Conservation (phyloP, 441 rosid genomes). For the Capsella rubella region DNA sequence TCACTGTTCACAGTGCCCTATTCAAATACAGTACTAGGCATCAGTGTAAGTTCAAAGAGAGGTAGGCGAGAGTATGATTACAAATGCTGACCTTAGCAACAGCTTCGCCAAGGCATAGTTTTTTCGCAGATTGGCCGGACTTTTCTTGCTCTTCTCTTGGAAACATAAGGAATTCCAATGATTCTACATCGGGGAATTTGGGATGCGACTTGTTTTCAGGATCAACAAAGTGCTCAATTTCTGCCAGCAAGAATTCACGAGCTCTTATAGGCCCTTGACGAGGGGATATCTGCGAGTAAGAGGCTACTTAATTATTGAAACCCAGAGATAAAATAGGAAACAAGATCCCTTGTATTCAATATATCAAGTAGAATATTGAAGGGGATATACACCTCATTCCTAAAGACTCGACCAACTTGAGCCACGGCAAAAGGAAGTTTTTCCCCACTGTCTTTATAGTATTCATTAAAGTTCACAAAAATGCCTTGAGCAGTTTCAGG, state of each 20-base stretch:
- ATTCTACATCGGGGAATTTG: background rate
- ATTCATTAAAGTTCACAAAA: background rate
- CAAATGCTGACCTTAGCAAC: background rate
- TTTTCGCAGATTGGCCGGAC: background rate
- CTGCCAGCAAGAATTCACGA: background rate
- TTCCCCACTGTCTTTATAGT: background rate
- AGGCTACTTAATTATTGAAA: too few species aligned
- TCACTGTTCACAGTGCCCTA: background rate
- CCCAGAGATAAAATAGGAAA: background rate
- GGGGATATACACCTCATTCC: background rate
- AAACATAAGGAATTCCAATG: background rate
- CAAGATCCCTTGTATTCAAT: too few species aligned
- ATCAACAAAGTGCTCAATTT: background rate
- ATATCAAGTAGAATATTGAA: background rate
- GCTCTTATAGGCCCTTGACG: background rate
- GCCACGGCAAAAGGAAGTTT: background rate
- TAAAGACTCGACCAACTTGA: background rate
- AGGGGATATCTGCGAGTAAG: background rate
- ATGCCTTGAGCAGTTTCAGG: conserved; percentile 6
- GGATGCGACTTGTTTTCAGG: background rate
- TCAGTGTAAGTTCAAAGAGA: background rate
- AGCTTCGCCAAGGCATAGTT: background rate
- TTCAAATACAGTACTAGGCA: background rate
- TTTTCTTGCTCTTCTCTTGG: background rate
- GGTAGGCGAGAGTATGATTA: background rate